phyloP scores from a whole-genome alignment of 1,284 basidiomycete genomes.

The Tremellales sp. region DNA sequence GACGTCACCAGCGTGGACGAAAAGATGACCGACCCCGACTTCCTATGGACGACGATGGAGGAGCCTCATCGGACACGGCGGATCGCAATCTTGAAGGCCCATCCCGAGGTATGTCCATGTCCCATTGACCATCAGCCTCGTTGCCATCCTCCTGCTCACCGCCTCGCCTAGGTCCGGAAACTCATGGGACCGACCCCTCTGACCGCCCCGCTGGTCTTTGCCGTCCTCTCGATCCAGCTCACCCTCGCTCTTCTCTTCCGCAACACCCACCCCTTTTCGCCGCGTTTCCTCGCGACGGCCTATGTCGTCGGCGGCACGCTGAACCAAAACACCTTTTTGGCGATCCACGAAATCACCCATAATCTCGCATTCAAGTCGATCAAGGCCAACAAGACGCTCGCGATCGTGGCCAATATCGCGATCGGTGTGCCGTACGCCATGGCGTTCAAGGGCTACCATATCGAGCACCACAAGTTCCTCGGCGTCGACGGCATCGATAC shows the following conservation, averaged over 20 bases:
- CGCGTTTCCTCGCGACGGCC: conserved; percentile 68
- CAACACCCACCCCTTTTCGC: conserved; percentile 63
- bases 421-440: conserved; percentile 94
- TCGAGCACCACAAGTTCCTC: conserved; percentile 89
- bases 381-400: conserved; percentile 76
- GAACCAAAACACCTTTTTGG: conserved; percentile 95
- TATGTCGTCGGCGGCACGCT: conserved; percentile 89
- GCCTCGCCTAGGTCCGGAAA: conserved; percentile 65
- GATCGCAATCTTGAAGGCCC: conserved; percentile 85
- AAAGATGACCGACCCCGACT: too few relatives aligned
- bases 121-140: neutral
- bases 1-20: too few relatives aligned
- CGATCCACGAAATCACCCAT: conserved; percentile 98
- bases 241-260: conserved; percentile 63
- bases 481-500: conserved; percentile 95
- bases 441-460: conserved; percentile 95
- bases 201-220: conserved; percentile 80
- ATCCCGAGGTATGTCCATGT: conserved; percentile 71
- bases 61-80: conserved; percentile 89
- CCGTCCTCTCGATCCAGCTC: conserved; percentile 76
- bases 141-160: too few relatives aligned
- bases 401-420: conserved; percentile 85
- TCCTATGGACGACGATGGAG: conserved; percentile 94
- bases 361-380: conserved; percentile 89
- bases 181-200: conserved; percentile 92